Evolutionary conservation across 495 filamentous ascomycete genomes (phyloP).

Genomic region (Aspergillus sclerotioniger): DNA sequence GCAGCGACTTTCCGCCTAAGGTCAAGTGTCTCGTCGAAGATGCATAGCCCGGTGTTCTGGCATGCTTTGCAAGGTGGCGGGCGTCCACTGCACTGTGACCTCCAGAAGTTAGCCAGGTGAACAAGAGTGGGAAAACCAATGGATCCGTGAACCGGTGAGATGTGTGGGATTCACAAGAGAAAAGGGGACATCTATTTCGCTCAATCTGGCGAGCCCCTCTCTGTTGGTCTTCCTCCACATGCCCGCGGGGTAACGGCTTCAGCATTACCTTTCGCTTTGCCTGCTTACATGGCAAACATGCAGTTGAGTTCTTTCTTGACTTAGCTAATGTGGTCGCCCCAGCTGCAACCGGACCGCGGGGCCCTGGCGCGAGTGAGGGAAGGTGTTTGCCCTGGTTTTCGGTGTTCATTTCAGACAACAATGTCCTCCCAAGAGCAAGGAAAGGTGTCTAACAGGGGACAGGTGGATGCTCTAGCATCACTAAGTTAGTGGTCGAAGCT

Average conservation of each 20-base stretch:
- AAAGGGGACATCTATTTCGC: not conserved
- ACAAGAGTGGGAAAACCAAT: not conserved
- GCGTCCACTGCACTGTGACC: conserved; percentile 37
- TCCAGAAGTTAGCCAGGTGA: conserved; percentile 6
- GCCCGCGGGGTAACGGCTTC: not conserved
- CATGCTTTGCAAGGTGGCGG: conserved; percentile 42
- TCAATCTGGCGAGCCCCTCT: not conserved
- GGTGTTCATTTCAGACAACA: conserved; percentile 22
- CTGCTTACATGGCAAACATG: conserved; percentile 41
- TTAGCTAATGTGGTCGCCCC: conserved; percentile 21
- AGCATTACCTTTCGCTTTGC: conserved; percentile 41
- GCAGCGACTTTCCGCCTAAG: conserved; percentile 42
- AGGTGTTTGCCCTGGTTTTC: conserved; percentile 28
- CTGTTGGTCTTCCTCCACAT: not conserved
- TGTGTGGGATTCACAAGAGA: not conserved
- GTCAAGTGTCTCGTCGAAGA: conserved; percentile 42
- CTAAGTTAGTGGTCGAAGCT: not conserved
- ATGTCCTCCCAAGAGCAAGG: not conserved
- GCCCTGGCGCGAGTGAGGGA: conserved; percentile 34
- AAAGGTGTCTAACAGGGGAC: not conserved
- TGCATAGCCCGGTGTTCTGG: conserved; percentile 27
- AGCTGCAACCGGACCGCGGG: conserved; percentile 23
- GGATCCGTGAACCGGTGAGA: not conserved
- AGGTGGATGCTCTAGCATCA: not conserved
- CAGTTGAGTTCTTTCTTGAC: conserved; percentile 43